A percentile compares a stretch with the other conserved stretches of the same genome.
Evolutionary conservation across 2,329 filamentous ascomycete species (phyloP).

Genomic region (Ophiostoma sp.): DNA sequence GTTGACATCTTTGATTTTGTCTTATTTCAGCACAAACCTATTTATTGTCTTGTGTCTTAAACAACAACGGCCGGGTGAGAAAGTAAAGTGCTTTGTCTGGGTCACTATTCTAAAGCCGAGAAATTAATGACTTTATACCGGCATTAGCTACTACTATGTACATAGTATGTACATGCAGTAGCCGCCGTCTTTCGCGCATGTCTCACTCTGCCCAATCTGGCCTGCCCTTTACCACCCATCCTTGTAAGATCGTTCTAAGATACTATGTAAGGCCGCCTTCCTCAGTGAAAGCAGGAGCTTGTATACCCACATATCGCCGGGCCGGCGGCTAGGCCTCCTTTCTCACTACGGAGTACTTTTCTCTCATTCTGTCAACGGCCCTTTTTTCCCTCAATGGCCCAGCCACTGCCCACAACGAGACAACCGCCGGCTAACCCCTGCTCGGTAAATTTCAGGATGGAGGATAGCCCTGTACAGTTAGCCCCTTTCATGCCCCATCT

Average conservation of each 20-base stretch:
- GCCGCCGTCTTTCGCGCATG: conserved; percentile 8
- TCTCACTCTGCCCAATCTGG: not conserved
- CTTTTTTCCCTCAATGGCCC: not conserved
- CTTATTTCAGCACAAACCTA: not conserved
- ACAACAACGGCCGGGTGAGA: not conserved
- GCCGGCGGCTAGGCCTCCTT: not conserved
- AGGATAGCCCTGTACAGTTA: conserved; percentile 11
- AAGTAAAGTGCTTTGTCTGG: not conserved
- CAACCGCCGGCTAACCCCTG: not conserved
- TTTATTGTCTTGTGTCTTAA: not conserved
- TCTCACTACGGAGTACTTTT: not conserved
- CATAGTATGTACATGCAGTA: no score
- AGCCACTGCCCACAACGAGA: not conserved
- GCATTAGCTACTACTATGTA: not conserved
- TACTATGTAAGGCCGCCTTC: not conserved
- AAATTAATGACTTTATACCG: not conserved
- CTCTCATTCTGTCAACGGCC: not conserved
- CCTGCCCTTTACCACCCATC: not conserved
- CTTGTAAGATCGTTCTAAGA: not conserved
- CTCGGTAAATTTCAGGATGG: not conserved
- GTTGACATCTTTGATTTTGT: not conserved
- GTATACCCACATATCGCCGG: no score
- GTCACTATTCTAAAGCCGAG: not conserved
- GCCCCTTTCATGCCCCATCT: not conserved
- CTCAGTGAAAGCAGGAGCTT: no score